Conservation (phyloP, 805 yeast genomes). For the Kuraishia capsulata region DNA sequence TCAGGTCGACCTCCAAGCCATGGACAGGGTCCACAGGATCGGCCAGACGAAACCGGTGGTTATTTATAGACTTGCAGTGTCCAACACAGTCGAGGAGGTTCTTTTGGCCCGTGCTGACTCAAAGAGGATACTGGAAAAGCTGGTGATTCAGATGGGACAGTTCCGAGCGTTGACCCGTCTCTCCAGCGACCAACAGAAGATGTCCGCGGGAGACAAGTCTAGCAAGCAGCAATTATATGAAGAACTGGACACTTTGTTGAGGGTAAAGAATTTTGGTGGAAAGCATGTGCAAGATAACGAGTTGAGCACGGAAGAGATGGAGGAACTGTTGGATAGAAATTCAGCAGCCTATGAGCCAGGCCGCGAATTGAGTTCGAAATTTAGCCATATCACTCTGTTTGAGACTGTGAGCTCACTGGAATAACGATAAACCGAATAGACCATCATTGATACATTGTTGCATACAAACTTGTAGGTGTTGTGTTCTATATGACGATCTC, state of each 20-base stretch:
- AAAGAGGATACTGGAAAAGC: constrained; percentile 68
- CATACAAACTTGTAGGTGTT: too few relatives aligned
- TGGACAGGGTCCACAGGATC: constrained; percentile 90
- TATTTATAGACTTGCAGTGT: constrained; percentile 67
- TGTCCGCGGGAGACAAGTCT: too few relatives aligned
- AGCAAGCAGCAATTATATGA: constrained; percentile 22
- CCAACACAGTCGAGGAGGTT: constrained; percentile 77
- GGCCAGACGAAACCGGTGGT: constrained; percentile 84
- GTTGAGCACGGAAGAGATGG: constrained; percentile 32
- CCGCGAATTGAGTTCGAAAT: constrained; percentile 1
- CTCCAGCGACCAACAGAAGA: constrained; percentile 5
- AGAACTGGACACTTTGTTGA: constrained; percentile 31
- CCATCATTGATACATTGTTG: too few relatives aligned
- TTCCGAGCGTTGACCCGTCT: constrained; percentile 29
- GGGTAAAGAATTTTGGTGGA: constrained; percentile 21
- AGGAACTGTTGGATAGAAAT: constrained; percentile 41
- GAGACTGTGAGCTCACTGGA: constrained; percentile 25
- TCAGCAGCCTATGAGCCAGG: constrained; percentile 25
- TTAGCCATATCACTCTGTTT: constrained; percentile 21
- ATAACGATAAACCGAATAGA: too few relatives aligned
- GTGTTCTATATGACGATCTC: too few relatives aligned
- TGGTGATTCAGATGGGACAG: constrained; percentile 62
- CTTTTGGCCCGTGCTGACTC: constrained; percentile 70
- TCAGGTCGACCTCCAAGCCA: constrained; percentile 92
- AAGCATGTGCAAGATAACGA: constrained; percentile 11